Base-by-base conservation (phyloP, 345 rosid genomes). In the Salix brachista region DNA sequence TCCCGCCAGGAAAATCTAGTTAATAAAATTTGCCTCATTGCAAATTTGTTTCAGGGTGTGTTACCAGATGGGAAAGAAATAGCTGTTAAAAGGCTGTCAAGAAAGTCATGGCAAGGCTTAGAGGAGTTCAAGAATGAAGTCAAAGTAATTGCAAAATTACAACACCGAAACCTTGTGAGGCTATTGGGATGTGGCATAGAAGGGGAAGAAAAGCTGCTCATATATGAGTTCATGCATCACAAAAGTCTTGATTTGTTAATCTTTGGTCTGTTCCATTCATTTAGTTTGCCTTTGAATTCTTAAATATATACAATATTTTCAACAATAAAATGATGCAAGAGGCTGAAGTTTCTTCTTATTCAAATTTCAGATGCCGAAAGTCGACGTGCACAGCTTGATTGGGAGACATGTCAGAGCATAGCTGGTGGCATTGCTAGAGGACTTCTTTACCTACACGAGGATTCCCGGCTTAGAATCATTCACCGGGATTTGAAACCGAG, bases 381-480 rank as follows among this genome's bases (percentile, higher is more conserved):
- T 34, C 37, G 37, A 41, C 50, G 67, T 0, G 13, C 18, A 56
- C 5, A 68, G 28, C 67, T 76, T 34, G 73, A 67, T 52, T 68
- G 73, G 79, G 42, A 58, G 16, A 17, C 67, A 56, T 77, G 72
- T 41, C 64, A 70, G 28, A 73, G 32, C 39, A 89, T 86, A 13
- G 79, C 86, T 6, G 17, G 64, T 44, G 86, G 89, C 39, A 85
- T 87, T 37, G 88, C 86, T 2, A 76, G 70, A 73, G 88, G 88
- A 30, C 72, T 87, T 56, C 72, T 87, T 42, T 89, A 87, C 72
- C 85, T 89, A 10, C 92, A 89, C 4, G 77, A 89, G 50, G 90
- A 87, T 68, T 89, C 89, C 17, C 83, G 85, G 30, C 83, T 75
- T 8, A 77, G 69, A 44, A 83, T 87, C 52, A 86, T 85, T 46